Conservation (phyloP, 768 basidiomycete genomes). For the Boletus sp. region DNA sequence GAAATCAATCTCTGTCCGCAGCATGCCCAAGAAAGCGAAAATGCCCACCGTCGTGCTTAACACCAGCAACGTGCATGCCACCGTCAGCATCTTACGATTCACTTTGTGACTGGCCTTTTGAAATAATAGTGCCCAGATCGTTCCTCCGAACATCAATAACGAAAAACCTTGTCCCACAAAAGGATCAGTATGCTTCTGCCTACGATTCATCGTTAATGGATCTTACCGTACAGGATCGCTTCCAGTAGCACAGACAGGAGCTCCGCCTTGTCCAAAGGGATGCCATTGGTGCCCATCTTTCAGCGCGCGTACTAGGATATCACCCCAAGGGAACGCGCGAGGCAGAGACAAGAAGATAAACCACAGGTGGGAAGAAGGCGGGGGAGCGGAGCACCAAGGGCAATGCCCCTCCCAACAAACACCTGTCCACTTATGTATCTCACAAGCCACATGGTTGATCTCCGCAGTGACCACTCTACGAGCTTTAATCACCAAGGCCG, state of each 20-base stretch:
- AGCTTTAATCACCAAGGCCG: background rate
- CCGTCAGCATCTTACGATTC: conserved; percentile 23
- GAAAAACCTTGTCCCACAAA: conserved; percentile 30
- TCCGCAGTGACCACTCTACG: background rate
- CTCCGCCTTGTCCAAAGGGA: conserved; percentile 21
- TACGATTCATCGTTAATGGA: background rate
- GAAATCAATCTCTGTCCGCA: background rate
- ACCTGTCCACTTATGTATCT: background rate
- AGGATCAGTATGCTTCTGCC: background rate
- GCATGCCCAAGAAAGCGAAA: background rate
- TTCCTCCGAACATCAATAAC: conserved; percentile 34
- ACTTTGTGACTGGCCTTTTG: conserved; percentile 3
- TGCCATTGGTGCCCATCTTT: conserved; percentile 1
- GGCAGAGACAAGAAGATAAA: background rate
- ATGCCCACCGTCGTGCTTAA: conserved; percentile 31
- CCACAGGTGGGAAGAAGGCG: no score
- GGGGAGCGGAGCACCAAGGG: no score
- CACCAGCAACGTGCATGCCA: conserved; percentile 26
- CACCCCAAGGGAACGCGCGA: background rate
- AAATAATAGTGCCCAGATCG: conserved; percentile 24
- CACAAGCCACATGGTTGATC: background rate
- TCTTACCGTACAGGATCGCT: conserved; percentile 20
- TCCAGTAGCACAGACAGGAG: conserved; percentile 21
- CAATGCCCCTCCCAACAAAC: background rate
- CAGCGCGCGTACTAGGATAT: background rate